Base-by-base conservation (phyloP, 768 basidiomycete genomes). In the Psilocybe subaeruginosa region DNA sequence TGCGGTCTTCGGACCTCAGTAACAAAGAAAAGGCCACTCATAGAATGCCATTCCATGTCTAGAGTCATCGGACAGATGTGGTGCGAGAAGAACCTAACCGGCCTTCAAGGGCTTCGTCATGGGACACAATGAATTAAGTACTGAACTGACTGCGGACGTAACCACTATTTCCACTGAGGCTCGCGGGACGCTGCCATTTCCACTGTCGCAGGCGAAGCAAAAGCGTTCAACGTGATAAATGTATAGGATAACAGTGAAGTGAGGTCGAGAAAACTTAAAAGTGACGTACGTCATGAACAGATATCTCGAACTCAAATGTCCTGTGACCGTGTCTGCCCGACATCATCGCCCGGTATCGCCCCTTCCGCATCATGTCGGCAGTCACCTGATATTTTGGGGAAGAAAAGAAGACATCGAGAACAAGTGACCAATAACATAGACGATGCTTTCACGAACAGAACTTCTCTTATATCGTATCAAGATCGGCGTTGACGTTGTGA, bases 291-390 rank as follows among this genome's bases (percentile, higher is more conserved):
- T 23, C 46, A 37, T 43, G 41, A 43, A 43, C 41, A 23, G 23
- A 23, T 23, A 23, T 23, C 41, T n/a, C 41, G n/a, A 56, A 23
- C 23, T 23, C 23, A 41, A 33, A 37, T 14, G 33, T 63, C 66
- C 56, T 64, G 66, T 67, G 66, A 67, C 66, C 61, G 33, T 47
- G 54, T 43, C 54, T 64, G 66, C 53, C 65, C 66, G 66, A 67
- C 58, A 54, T 54, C 49, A 61, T 63, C 66, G 66, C 66, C 51
- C 56, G 35, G 59, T 37, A 56, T 56, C 48, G 54, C 54, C 54
- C 48, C 27, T 64, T 59, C 46, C 60, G 51, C 56, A 60, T 50
- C 39, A 53, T 60, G 33, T 45, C 45, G 46, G 27, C 31, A 41
- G 45, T 64, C 66, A 67, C 59, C 61, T 64, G 66, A 62, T 58